These are phyloP conservation scores for Coemansia sp. DNA, from an alignment of 192 early-diverging fungal species.

Conservation along the genomic window DNA sequence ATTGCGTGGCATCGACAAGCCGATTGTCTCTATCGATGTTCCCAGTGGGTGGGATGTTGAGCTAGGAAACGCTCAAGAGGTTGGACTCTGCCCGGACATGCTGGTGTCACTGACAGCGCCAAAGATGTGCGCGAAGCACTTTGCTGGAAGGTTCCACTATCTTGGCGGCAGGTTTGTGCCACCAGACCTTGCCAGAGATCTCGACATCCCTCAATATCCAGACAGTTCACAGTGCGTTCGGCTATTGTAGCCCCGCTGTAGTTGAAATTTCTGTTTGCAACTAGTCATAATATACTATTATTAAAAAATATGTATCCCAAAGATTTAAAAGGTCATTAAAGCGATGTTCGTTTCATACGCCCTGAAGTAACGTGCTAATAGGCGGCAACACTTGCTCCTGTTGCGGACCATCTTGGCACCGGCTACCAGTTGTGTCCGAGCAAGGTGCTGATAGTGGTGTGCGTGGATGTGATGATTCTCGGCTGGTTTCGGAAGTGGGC, in stretches of 20 bases:
- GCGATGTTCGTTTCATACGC: conserved; percentile 6
- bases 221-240: conserved; percentile 71
- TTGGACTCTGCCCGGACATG: conserved; percentile 71
- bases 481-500: conserved; percentile 15
- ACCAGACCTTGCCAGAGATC: conserved; percentile 62
- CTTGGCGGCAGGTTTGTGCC: conserved; percentile 92
- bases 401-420: conserved; percentile 11
- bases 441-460: conserved; percentile 18
- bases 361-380: conserved; percentile 34
- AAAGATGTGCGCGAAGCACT: conserved; percentile 72
- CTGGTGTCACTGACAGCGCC: conserved; percentile 92
- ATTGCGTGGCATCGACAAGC: conserved; percentile 21
- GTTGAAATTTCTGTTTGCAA: not conserved
- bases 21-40: conserved; percentile 82
- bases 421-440: conserved; percentile 1
- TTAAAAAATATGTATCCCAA: not conserved
- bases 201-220: conserved; percentile 71
- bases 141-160: conserved; percentile 73
- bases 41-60: conserved; percentile 97
- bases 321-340: conserved; percentile 4
- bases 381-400: conserved; percentile 32
- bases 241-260: conserved; percentile 12
- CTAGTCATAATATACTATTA: no score
- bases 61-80: conserved; percentile 55
- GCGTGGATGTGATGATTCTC: conserved; percentile 32